phyloP scores from a whole-genome alignment of 148 eudicot genomes.

The Arctostaphylos glauca region DNA sequence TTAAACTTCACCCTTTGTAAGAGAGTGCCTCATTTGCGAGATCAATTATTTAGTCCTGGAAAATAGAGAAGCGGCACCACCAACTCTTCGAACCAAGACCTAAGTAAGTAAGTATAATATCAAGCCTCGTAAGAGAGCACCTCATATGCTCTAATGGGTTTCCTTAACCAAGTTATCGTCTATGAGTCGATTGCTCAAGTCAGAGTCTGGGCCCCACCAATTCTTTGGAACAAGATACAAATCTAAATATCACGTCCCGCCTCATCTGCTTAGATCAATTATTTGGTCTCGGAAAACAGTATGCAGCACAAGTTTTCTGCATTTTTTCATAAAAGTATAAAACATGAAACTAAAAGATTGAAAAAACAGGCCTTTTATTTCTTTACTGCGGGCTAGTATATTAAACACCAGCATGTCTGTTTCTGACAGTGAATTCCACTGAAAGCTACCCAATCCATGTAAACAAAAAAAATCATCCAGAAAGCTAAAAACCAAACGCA shows the following conservation, averaged over 20 bases:
- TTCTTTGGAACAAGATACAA: too few species aligned
- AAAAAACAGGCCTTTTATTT: neutral
- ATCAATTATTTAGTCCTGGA: too few species aligned
- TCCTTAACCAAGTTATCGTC: too few species aligned
- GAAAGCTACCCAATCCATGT: neutral
- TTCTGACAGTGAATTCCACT: constrained; percentile 5
- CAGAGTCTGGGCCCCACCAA: too few species aligned
- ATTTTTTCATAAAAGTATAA: neutral
- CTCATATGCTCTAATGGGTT: too few species aligned
- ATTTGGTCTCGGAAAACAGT: neutral
- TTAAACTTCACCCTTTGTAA: neutral
- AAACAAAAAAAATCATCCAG: neutral
- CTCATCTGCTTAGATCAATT: neutral
- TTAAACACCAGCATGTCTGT: neutral
- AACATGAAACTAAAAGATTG: neutral
- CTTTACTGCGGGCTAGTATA: neutral
- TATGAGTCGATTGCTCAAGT: too few species aligned
- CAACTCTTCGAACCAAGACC: too few species aligned
- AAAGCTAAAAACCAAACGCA: neutral
- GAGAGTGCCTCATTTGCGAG: neutral
- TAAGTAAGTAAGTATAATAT: too few species aligned
- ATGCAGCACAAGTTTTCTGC: neutral
- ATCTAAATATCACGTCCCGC: neutral
- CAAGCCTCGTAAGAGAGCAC: too few species aligned
- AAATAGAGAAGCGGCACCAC: too few species aligned